Percentiles rank a stretch among this genome's conserved stretches.
phyloP scores from a whole-genome alignment of 257 asterid genomes.

The Nicotiana benthamiana region DNA sequence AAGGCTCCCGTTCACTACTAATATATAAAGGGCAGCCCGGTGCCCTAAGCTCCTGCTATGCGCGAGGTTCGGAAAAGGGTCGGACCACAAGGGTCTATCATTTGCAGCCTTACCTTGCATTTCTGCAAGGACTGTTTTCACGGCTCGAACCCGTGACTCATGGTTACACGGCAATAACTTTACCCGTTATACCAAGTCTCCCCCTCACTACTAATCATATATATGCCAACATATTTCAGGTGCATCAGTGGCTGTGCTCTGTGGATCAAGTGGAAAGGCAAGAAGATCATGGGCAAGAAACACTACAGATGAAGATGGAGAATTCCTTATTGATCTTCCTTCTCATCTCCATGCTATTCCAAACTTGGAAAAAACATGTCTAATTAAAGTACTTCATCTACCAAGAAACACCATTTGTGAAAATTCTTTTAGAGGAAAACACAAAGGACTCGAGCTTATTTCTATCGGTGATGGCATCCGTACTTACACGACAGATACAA shows the following conservation, averaged over 20 bases:
- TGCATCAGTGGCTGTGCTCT: constrained; percentile 40
- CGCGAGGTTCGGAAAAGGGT: neutral
- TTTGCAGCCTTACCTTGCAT: neutral
- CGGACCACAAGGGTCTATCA: too few relatives aligned
- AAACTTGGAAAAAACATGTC: constrained; percentile 50
- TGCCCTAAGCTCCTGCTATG: neutral
- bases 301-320: constrained; percentile 46
- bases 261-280: constrained; percentile 19
- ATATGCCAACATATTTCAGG: constrained; percentile 30
- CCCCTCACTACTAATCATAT: neutral
- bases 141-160: neutral
- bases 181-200: neutral
- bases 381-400: constrained; percentile 33
- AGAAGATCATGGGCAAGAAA: constrained; percentile 30
- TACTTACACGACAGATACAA: constrained; percentile 34
- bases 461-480: constrained; percentile 40
- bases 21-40: neutral
- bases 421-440: constrained; percentile 22
- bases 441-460: constrained; percentile 20
- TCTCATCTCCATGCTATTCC: constrained; percentile 82
- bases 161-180: neutral
- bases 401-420: constrained; percentile 35
- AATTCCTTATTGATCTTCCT: constrained; percentile 52
- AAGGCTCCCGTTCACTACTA: neutral
- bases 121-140: neutral